phyloP scores from a whole-genome alignment of 805 yeast genomes.

The Priceomyces haplophilus region DNA sequence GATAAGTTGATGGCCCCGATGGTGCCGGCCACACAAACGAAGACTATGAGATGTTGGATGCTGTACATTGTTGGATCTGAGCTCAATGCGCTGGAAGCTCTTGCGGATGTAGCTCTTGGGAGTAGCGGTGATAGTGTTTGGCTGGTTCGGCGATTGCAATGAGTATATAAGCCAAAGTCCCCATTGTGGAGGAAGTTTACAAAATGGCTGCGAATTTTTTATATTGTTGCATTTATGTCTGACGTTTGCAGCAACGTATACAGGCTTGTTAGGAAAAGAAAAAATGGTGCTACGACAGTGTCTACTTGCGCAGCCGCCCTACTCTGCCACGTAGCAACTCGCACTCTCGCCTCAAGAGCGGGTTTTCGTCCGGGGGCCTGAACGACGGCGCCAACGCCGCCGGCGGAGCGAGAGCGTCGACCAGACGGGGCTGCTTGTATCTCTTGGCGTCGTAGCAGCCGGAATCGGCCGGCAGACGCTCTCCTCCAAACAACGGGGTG shows the following conservation, averaged over 20 bases:
- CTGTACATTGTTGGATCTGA: not conserved
- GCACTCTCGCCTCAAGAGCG: not conserved
- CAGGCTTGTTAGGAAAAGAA: not conserved
- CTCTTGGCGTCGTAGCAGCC: not conserved
- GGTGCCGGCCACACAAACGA: not conserved
- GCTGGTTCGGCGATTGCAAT: not conserved
- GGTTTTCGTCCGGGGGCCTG: not conserved
- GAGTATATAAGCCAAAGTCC: not conserved
- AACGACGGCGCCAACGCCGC: not conserved
- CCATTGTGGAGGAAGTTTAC: slow-evolving; percentile 4
- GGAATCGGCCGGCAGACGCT: not conserved
- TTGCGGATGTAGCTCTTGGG: not conserved
- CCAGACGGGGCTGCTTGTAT: not conserved
- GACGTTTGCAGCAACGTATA: not conserved
- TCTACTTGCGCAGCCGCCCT: not conserved
- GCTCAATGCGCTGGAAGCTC: not conserved
- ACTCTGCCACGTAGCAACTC: not conserved
- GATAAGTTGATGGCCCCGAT: not conserved
- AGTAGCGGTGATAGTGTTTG: not conserved
- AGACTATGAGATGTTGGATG: not conserved
- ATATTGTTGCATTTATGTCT: not conserved
- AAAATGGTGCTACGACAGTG: not conserved
- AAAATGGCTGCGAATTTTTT: slow-evolving; percentile 6
- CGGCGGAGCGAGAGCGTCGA: not conserved
- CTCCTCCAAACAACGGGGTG: not conserved